Conservation (phyloP, 2,329 filamentous ascomycete genomes). For the Pseudocercospora eumusae region DNA sequence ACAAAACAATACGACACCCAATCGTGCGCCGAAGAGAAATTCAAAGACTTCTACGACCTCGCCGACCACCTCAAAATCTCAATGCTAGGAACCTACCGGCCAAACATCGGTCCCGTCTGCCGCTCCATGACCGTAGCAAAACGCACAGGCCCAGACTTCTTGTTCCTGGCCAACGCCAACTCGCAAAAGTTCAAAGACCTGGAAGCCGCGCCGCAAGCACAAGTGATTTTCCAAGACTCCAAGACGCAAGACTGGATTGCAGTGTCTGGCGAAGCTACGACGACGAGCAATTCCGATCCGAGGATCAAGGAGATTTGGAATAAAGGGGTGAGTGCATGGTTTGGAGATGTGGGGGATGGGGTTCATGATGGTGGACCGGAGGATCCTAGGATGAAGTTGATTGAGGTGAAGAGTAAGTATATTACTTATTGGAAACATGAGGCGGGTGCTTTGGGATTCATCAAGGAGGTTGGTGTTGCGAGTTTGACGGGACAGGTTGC, state of each 20-base stretch:
- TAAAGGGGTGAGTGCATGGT: constrained; percentile 48
- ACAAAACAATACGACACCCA: constrained; percentile 52
- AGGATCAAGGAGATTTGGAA: constrained; percentile 53
- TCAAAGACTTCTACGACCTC: constrained; percentile 52
- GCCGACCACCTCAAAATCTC: constrained; percentile 50
- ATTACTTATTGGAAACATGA: constrained; percentile 41
- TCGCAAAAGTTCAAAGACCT: constrained; percentile 52
- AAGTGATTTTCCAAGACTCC: constrained; percentile 51
- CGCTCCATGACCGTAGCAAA: constrained; percentile 56
- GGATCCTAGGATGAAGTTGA: constrained; percentile 52
- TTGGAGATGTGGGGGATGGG: constrained; percentile 54
- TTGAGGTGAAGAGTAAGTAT: constrained; percentile 25
- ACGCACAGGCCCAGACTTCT: constrained; percentile 57
- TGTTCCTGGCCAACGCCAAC: constrained; percentile 54
- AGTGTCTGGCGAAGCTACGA: constrained; percentile 48
- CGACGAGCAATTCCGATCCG: constrained; percentile 47
- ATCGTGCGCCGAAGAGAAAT: constrained; percentile 48
- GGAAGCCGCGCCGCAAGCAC: constrained; percentile 44
- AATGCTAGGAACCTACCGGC: constrained; percentile 47
- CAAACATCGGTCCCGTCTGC: constrained; percentile 47
- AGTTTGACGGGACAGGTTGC: constrained; percentile 39
- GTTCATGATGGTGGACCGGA: constrained; percentile 49
- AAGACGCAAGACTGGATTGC: constrained; percentile 52
- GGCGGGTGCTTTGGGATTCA: constrained; percentile 34
- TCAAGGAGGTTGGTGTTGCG: constrained; percentile 39